A percentile compares a stretch with the other conserved stretches of the same genome.
These are phyloP conservation scores for Solanum sejunctum DNA, from an alignment of 257 asterid species.

Conservation along the genomic window DNA sequence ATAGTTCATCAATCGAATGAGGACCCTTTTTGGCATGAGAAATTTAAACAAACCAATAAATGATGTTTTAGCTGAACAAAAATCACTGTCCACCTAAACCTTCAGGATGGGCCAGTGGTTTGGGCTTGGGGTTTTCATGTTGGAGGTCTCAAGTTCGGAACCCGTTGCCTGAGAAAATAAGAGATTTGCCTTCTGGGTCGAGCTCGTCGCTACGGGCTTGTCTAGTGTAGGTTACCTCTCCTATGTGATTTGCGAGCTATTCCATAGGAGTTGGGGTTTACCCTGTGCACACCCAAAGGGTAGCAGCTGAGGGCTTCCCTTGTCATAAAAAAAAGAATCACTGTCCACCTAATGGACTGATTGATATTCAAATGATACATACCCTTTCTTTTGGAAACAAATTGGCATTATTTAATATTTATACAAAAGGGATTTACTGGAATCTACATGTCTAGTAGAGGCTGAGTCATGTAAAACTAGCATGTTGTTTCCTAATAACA, in stretches of 20 bases:
- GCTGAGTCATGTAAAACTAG: neutral
- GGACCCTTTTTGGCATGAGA: neutral
- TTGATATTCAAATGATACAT: neutral
- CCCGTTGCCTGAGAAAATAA: too few relatives aligned
- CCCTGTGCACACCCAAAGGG: too few relatives aligned
- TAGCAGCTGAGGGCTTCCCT: too few relatives aligned
- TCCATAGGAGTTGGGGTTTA: too few relatives aligned
- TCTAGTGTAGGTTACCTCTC: too few relatives aligned
- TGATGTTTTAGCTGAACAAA: neutral
- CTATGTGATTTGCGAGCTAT: too few relatives aligned
- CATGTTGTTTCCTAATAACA: neutral
- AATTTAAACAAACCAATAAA: neutral
- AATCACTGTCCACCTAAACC: neutral
- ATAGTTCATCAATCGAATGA: neutral
- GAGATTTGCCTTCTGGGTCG: too few relatives aligned
- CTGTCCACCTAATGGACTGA: neutral
- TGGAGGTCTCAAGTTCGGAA: too few relatives aligned
- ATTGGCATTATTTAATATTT: neutral
- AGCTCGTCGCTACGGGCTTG: too few relatives aligned
- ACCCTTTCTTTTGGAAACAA: neutral
- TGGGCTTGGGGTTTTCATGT: too few relatives aligned
- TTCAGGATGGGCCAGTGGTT: too few relatives aligned
- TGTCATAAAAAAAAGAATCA: neutral
- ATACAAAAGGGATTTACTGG: neutral
- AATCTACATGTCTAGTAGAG: neutral